Evolutionary conservation across 352 stramenopile species (phyloP), one percentile per base, ranked within the genome.

Genomic region (Globisporangium cederbergense): DNA sequence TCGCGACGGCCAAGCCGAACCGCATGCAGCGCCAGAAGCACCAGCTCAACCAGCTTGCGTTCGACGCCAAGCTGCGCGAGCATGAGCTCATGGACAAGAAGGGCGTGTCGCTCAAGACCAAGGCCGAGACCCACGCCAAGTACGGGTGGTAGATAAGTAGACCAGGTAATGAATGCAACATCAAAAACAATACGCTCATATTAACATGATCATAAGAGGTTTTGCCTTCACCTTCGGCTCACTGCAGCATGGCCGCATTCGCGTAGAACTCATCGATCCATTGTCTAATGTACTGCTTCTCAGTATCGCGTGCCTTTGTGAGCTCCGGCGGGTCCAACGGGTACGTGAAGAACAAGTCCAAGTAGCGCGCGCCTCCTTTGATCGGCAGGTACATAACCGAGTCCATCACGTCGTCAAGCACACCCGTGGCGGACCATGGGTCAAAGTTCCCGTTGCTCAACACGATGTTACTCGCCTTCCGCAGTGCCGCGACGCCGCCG

Each of bases 291-390:
- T 91, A 62, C 53, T 75, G 51, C 64, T 76, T 71, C 63, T 95
- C 79, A 13, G 69, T 60, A 47, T 66, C 38, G 9, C 87, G 70
- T 2, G 79, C 85, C 1, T 73, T 53, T 8, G 54, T 65, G 10
- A 90, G 66, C 1, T 60, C 54, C 18, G 58, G 60, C 11, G 89
- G 82, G 73, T 96, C 91, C 1, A 84, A 43, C 38, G 66, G 49
- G 54, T 89, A 65, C 22, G 62, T 77, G 71, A 93, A 97, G 73
- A 97, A 91, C 14, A 97, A 74, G 60, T 97, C 88, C 8, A 91
- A 20, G 68, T 95, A 86, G 73, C 94, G 84, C 6, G 76, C 84
- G 28, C 78, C 77, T 3, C 71, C 71, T 8, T 80, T 60, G 42
- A 95, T 73, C 2, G 63, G 65, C 45, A 90, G 61, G 18, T 67